Base-by-base conservation (phyloP, 1,139 yeast genomes). In the Lodderomyces pseudojiufengensis region DNA sequence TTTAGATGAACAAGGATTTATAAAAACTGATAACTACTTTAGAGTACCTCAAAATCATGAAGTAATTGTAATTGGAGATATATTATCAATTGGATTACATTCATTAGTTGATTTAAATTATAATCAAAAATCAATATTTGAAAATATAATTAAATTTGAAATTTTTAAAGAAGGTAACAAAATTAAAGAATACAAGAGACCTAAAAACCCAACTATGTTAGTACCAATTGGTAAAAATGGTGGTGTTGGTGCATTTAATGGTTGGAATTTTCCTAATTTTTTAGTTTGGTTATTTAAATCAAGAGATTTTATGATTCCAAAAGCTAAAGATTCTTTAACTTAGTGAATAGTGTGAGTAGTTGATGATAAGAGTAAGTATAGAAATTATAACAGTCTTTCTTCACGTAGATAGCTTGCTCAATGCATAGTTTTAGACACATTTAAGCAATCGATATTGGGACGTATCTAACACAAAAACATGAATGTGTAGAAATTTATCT, bases 161-260 rank as follows among this genome's bases (percentile, higher is more conserved):
- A 42, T 58, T 5, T 51, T 53, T 31, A 51, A 45, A 6, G 36
- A 35, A 20, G 33, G 42, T 9, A 29, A 40, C 11, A 34, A 44
- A 4, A 34, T 51, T 16, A 46, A 42, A 27, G 34, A 49, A 5
- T 54, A 50, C 33, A 38, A 37, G 18, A 35, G 31, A 7, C 27
- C 44, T 5, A 36, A 41, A 4, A 34, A 33, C n/a, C 27, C 31
- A 5, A 47, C 48, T 1, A 34, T 50, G 9, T 10, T 61, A 1
- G 55, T 63, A 9, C 71, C 73, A 9, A 53, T 65, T 32, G 61
- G 68, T 4, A 55, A 51, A 42, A 44, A 50, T 3, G 68, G 68
- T 15, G 73, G 72, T 16, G 63, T 65, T 33, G 70, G 68, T 11
- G 32, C 49, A 7, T 21, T 50, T 0, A 58, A 47, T 39, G 70